A percentile compares a stretch with the other conserved stretches of the same genome.
Conservation (phyloP, 805 yeast genomes). For the Sugiyamaella boreocaroliniensis region DNA sequence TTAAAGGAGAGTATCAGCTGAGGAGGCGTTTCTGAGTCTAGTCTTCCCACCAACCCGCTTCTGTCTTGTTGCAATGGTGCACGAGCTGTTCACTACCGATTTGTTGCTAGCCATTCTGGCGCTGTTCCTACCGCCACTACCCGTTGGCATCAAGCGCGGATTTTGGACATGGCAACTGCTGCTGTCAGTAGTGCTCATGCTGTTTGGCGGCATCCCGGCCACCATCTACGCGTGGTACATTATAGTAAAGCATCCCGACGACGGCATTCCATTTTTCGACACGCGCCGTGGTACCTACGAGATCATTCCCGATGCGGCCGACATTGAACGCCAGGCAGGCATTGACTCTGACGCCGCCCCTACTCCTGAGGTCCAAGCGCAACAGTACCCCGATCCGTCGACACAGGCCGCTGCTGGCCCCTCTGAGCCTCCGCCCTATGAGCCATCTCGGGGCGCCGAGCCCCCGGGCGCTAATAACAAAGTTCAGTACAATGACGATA, state of each 20-base stretch:
- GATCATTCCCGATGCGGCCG: slow-evolving; percentile 13
- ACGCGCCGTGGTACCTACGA: slow-evolving; percentile 12
- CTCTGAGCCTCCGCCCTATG: slow-evolving; percentile 11
- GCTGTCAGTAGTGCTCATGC: slow-evolving; percentile 49
- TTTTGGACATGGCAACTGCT: slow-evolving; percentile 46
- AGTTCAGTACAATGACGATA: slow-evolving; percentile 16
- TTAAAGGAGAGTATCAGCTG: background rate
- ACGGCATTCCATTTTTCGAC: slow-evolving; percentile 18
- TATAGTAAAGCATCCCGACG: slow-evolving; percentile 33
- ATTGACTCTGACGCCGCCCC: background rate
- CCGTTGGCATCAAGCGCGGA: slow-evolving; percentile 63
- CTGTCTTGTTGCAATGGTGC: background rate
- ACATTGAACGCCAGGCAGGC: slow-evolving; percentile 8
- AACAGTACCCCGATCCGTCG: background rate
- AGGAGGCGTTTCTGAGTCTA: background rate
- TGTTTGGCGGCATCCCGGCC: slow-evolving; percentile 63
- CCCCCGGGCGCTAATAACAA: slow-evolving; percentile 16
- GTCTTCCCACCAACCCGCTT: background rate
- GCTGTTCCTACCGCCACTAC: slow-evolving; percentile 65
- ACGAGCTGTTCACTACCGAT: slow-evolving; percentile 32
- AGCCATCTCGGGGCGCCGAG: background rate
- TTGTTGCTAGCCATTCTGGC: slow-evolving; percentile 53
- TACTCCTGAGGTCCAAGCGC: background rate
- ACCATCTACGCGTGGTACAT: slow-evolving; percentile 58
- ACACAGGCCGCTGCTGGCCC: slow-evolving; percentile 6